phyloP scores from a whole-genome alignment of 202 grass and related monocot species.

The Carex arenaria region DNA sequence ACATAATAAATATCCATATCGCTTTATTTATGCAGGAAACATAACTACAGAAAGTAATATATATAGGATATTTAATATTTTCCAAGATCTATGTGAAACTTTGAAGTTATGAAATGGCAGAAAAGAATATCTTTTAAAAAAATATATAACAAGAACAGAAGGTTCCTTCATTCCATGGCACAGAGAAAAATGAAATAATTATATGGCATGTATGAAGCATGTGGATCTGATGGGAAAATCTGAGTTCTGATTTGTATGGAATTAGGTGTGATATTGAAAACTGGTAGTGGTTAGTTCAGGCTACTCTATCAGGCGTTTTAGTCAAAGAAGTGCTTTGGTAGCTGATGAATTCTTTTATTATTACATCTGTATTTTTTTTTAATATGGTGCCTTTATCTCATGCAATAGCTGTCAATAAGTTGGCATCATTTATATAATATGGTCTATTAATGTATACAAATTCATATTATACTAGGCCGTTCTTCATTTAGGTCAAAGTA shows the following conservation, averaged over 20 bases:
- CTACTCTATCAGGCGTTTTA: not conserved
- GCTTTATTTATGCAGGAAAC: not conserved
- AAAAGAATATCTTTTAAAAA: not conserved
- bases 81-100: not conserved
- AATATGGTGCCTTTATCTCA: not conserved
- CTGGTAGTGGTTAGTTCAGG: constrained; percentile 10
- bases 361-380: not conserved
- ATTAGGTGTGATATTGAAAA: not conserved
- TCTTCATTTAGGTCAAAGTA: constrained; percentile 19
- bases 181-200: not conserved
- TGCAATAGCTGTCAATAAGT: constrained; percentile 25
- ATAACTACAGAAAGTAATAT: not conserved
- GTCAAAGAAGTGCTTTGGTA: constrained; percentile 10
- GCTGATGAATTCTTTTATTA: not conserved
- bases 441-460: not conserved
- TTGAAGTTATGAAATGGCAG: not conserved
- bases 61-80: not conserved
- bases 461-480: not conserved
- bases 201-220: constrained; percentile 13
- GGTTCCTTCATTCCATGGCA: not conserved
- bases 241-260: constrained; percentile 10
- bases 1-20: not conserved
- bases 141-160: not conserved
- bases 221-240: constrained; percentile 16
- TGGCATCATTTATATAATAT: constrained; percentile 17